phyloP scores from a whole-genome alignment of 345 rosid genomes.

The Excoecaria agallocha region DNA sequence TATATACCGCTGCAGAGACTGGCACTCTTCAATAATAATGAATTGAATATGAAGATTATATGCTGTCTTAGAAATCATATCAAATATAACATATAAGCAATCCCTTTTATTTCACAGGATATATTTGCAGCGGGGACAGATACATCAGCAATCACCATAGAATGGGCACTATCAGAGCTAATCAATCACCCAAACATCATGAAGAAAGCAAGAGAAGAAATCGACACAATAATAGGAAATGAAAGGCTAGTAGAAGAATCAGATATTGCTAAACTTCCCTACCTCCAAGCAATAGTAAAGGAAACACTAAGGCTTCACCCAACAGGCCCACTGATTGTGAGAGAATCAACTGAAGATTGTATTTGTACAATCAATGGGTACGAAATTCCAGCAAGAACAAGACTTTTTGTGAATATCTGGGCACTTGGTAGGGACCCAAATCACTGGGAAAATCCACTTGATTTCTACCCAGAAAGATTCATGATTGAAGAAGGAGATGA shows the following conservation, averaged over 20 bases:
- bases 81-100: background rate
- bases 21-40: too few species aligned
- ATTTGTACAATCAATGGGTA: slow-evolving; percentile 38
- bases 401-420: slow-evolving; percentile 51
- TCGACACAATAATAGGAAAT: slow-evolving; percentile 37
- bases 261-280: slow-evolving; percentile 57
- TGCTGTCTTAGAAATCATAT: background rate
- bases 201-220: slow-evolving; percentile 54
- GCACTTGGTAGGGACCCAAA: slow-evolving; percentile 56
- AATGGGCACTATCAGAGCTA: slow-evolving; percentile 72
- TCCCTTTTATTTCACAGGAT: slow-evolving; percentile 36
- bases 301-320: slow-evolving; percentile 81
- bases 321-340: slow-evolving; percentile 52
- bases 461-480: slow-evolving; percentile 68
- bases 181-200: slow-evolving; percentile 50
- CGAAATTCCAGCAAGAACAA: slow-evolving; percentile 48
- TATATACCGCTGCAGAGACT: too few species aligned
- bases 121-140: slow-evolving; percentile 67
- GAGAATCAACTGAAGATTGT: slow-evolving; percentile 50
- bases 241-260: slow-evolving; percentile 55
- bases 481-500: slow-evolving; percentile 12
- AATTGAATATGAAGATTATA: background rate
- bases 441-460: slow-evolving; percentile 55
- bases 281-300: slow-evolving; percentile 55
- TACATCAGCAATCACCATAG: slow-evolving; percentile 48